Evolutionary conservation across 2,329 filamentous ascomycete species (phyloP).

Genomic region (Zymoseptoria brevis): DNA sequence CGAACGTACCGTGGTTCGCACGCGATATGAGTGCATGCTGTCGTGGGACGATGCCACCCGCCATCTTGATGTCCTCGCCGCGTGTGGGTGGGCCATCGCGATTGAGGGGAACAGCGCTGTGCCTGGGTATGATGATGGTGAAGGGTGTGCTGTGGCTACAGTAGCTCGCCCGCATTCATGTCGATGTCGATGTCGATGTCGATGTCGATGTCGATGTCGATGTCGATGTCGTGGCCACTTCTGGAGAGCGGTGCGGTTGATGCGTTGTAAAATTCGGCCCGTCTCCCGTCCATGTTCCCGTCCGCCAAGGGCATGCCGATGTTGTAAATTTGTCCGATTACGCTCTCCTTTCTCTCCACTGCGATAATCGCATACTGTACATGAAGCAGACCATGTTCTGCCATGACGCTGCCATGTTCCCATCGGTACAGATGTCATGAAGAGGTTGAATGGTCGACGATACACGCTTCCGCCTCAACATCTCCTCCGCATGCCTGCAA

Average conservation of each 20-base stretch:
- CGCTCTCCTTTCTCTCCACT: constrained; percentile 18
- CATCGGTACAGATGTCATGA: constrained; percentile 1
- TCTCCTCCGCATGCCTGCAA: neutral
- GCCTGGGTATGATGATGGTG: neutral
- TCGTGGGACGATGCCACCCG: neutral
- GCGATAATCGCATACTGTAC: constrained; percentile 4
- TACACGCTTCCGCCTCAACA: neutral
- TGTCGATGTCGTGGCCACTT: too few relatives aligned
- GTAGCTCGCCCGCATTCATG: constrained; percentile 4
- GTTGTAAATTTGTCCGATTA: constrained; percentile 5
- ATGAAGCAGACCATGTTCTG: constrained; percentile 5
- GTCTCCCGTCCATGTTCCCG: too few relatives aligned
- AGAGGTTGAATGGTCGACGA: neutral
- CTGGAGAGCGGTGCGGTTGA: constrained; percentile 10
- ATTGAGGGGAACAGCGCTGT: neutral
- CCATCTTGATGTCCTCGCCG: neutral
- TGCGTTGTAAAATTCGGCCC: constrained; percentile 20
- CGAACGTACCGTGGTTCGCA: neutral
- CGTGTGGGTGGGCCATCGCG: neutral
- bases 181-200: too few relatives aligned
- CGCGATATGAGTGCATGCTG: neutral
- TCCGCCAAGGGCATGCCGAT: neutral
- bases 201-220: too few relatives aligned
- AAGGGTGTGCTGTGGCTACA: constrained; percentile 4
- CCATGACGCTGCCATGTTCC: constrained; percentile 4